These are phyloP conservation scores for Eucalyptus sp. DNA, from an alignment of 345 rosid genomes.

Conservation along the genomic window DNA sequence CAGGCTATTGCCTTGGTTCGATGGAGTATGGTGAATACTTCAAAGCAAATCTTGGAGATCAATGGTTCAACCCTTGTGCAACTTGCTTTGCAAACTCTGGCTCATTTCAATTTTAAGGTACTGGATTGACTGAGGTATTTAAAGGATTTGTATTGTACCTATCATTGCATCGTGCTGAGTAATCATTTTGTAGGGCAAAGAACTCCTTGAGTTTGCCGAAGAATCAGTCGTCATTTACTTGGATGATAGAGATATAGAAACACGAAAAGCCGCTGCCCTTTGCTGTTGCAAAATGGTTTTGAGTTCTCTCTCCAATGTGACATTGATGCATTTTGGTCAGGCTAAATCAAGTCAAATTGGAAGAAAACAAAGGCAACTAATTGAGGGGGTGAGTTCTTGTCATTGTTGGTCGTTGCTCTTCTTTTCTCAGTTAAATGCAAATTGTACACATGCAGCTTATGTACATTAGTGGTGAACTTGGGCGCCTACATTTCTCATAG, in stretches of 20 bases:
- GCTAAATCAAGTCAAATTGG: conserved; percentile 68
- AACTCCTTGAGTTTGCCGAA: conserved; percentile 88
- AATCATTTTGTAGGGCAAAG: conserved; percentile 17
- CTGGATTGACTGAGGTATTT: background rate
- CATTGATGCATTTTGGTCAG: conserved; percentile 47
- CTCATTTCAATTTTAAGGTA: conserved; percentile 90
- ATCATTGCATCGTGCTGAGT: background rate
- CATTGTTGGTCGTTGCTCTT: background rate
- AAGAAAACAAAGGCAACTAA: conserved; percentile 67
- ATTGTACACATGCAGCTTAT: background rate
- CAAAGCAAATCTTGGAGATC: conserved; percentile 58
- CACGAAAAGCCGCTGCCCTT: conserved; percentile 88
- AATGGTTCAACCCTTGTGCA: conserved; percentile 67
- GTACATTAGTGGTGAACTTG: background rate
- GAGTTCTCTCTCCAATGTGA: conserved; percentile 53
- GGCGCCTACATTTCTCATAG: background rate
- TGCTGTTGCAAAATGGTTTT: conserved; percentile 89
- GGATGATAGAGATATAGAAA: conserved; percentile 87
- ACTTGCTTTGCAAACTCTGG: conserved; percentile 94
- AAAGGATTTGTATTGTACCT: background rate
- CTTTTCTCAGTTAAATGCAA: background rate
- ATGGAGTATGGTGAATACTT: conserved; percentile 27
- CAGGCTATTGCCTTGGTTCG: conserved; percentile 44
- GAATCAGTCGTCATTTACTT: conserved; percentile 77
- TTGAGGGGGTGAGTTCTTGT: conserved; percentile 64